phyloP scores from a whole-genome alignment of 2,329 filamentous ascomycete genomes.

The Paramyrothecium roridum region DNA sequence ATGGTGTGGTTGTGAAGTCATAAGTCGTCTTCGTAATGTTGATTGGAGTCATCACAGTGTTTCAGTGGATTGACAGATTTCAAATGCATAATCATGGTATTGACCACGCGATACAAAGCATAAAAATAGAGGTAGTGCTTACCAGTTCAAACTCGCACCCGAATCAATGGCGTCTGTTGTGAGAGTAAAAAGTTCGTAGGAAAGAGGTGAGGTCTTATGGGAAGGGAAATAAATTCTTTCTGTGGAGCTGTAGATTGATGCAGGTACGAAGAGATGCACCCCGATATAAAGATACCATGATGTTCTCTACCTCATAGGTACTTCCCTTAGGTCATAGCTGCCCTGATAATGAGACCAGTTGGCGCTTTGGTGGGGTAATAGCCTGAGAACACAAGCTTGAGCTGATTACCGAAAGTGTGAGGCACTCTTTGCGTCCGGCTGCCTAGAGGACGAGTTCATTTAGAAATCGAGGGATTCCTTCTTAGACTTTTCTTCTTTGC shows the following conservation, averaged over 20 bases:
- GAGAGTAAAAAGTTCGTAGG: too few species aligned
- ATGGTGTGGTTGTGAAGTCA: slow-evolving; percentile 17
- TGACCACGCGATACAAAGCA: slow-evolving; percentile 3
- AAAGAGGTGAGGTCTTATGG: too few species aligned
- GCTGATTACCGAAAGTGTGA: too few species aligned
- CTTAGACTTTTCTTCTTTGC: slow-evolving; percentile 54
- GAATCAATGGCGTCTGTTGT: too few species aligned
- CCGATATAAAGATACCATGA: slow-evolving; percentile 7
- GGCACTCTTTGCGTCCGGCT: too few species aligned
- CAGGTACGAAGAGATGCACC: background rate
- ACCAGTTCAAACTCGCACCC: slow-evolving; percentile 2
- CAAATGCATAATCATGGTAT: slow-evolving; percentile 47
- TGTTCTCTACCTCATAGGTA: background rate
- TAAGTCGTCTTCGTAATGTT: slow-evolving; percentile 44
- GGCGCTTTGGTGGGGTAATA: background rate
- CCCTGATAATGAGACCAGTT: too few species aligned
- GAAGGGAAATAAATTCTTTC: too few species aligned
- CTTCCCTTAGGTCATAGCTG: too few species aligned
- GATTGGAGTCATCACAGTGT: slow-evolving; percentile 38
- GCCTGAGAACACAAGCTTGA: too few species aligned
- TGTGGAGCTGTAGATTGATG: too few species aligned
- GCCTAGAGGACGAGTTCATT: slow-evolving; percentile 11
- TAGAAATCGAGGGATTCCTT: slow-evolving; percentile 70
- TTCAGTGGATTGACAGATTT: slow-evolving; percentile 62
- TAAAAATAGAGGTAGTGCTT: slow-evolving; percentile 3